Conservation (phyloP, 305 asterid species). For the Euphrasia arctica region DNA sequence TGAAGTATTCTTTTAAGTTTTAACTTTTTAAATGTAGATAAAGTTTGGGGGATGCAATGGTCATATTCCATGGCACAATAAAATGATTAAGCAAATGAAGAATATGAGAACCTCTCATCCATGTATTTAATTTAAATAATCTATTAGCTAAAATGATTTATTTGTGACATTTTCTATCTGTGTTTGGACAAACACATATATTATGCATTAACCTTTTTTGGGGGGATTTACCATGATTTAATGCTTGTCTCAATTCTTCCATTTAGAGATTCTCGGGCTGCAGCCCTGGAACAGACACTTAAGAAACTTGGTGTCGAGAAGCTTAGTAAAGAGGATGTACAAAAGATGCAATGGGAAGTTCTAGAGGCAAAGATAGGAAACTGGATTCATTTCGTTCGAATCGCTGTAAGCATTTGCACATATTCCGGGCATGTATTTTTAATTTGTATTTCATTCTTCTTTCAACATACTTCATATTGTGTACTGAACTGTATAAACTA, state of each 20-base stretch:
- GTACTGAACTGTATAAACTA: neutral
- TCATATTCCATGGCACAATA: neutral
- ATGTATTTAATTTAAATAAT: constrained; percentile 17
- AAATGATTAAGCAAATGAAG: neutral
- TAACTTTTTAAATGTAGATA: neutral
- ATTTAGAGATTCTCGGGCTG: constrained; percentile 70
- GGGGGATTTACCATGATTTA: constrained; percentile 21
- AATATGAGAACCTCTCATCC: neutral
- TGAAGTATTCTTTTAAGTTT: neutral
- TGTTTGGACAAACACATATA: neutral
- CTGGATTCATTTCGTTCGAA: constrained; percentile 88
- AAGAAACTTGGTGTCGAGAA: constrained; percentile 88
- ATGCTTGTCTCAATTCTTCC: constrained; percentile 22
- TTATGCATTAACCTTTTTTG: constrained; percentile 2
- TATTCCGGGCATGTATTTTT: constrained; percentile 3
- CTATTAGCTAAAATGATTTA: constrained; percentile 6
- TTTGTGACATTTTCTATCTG: constrained; percentile 4
- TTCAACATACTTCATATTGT: constrained; percentile 12
- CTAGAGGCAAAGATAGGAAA: constrained; percentile 91
- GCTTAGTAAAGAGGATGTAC: constrained; percentile 92
- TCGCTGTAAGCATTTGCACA: constrained; percentile 52
- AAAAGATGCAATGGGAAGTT: constrained; percentile 97
- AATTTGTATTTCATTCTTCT: constrained; percentile 15
- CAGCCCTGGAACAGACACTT: constrained; percentile 76
- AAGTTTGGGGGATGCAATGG: neutral